These are phyloP conservation scores for Cyclaneusma minus DNA, from an alignment of 2,329 filamentous ascomycete species.

Conservation along the genomic window DNA sequence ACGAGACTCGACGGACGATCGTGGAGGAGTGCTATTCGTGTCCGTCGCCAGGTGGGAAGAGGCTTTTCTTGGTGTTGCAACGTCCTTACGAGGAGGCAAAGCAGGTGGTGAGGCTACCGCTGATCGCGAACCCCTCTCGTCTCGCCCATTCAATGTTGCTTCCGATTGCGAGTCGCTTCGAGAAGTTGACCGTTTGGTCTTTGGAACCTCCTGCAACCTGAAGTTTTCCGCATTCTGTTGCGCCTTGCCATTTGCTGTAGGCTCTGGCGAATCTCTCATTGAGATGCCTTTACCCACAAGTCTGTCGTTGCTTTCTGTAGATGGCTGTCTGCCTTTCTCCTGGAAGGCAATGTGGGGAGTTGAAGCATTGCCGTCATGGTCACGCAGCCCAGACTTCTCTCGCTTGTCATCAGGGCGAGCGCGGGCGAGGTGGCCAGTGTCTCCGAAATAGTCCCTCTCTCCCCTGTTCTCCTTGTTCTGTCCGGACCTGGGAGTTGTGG, in stretches of 20 bases:
- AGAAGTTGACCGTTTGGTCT: slow-evolving; percentile 34
- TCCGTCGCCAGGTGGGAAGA: slow-evolving; percentile 18
- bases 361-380: slow-evolving; percentile 30
- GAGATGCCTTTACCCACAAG: slow-evolving; percentile 11
- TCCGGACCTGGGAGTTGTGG: slow-evolving; percentile 26
- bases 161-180: slow-evolving; percentile 22
- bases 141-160: slow-evolving; percentile 10
- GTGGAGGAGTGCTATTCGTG: slow-evolving; percentile 28
- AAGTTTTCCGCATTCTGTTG: slow-evolving; percentile 40
- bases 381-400: slow-evolving; percentile 5
- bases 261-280: slow-evolving; percentile 11
- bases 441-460: slow-evolving; percentile 44
- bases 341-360: slow-evolving; percentile 90
- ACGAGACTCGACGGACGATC: slow-evolving; percentile 34
- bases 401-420: slow-evolving; percentile 22
- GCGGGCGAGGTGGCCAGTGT: slow-evolving; percentile 23
- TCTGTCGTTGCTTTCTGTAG: slow-evolving; percentile 38
- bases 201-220: slow-evolving; percentile 69
- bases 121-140: slow-evolving; percentile 24
- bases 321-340: slow-evolving; percentile 57
- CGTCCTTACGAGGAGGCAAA: slow-evolving; percentile 11
- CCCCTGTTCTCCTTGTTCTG: slow-evolving; percentile 22
- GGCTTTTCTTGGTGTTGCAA: slow-evolving; percentile 8
- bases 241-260: slow-evolving; percentile 19
- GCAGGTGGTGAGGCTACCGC: slow-evolving; percentile 12